Base-by-base conservation (phyloP, 108 stramenopile species). In the Nannochloropsis oceanica region DNA sequence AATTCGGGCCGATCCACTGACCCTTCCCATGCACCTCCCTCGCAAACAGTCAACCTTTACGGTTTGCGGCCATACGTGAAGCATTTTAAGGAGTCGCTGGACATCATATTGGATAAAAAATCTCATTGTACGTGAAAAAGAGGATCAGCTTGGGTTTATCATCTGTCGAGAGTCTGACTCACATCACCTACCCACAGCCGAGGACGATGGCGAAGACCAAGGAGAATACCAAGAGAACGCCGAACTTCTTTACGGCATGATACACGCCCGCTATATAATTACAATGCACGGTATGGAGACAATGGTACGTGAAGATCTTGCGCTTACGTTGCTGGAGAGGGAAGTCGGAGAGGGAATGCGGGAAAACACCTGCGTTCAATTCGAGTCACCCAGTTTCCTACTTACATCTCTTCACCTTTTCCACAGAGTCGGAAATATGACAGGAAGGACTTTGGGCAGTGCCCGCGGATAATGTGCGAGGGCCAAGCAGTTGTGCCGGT, bases 201-300 rank as follows among this genome's bases (percentile, higher is more conserved):
- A 81, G 80, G 80, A 81, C 80, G 80, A 27, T 8, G 80, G 13
- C n/a, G 26, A 10, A 27, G 80, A 81, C 25, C 26, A 81, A 25
- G 22, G 42, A 25, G 82, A 83, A 42, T 27, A 27, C 42, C 82
- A 27, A 18, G 12, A 26, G 26, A 26, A 43, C 25, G 27, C 80
- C 13, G 24, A 42, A 22, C 34, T n/a, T 82, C 94, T 97, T 10
- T 97, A 96, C 85, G 95, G 96, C 44, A 88, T 97, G 79, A 96
- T 97, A 87, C 96, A 97, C 88, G 95, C 97, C 25, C 89, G 97
- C 25, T 97, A 94, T 85, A 95, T 97, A 85, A 92, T 96, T 44
- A 97, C 97, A 22, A 92, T 95, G 12, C 94, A 95, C 84, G 97
- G 97, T 42, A 85, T 97, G 44, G 94, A 94, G 86, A 91, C 94